These are phyloP conservation scores for Lactarius indigo DNA, from an alignment of 768 basidiomycete genomes.

Conservation along the genomic window DNA sequence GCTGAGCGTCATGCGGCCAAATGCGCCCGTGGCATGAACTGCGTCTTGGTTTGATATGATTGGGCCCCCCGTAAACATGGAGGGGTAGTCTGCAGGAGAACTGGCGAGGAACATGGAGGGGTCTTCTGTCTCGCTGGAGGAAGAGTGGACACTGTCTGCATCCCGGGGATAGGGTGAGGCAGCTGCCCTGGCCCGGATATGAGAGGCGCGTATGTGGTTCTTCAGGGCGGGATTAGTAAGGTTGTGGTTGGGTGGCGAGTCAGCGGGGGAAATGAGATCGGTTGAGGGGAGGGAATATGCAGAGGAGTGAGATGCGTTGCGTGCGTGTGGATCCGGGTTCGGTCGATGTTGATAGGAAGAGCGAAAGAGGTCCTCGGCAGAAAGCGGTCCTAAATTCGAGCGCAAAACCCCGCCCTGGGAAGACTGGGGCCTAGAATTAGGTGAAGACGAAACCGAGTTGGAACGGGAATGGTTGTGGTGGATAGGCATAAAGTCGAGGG, in stretches of 20 bases:
- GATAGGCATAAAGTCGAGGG: slow-evolving; percentile 68
- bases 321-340: slow-evolving; percentile 44
- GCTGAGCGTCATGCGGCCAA: slow-evolving; percentile 72
- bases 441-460: slow-evolving; percentile 73
- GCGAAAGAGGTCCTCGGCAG: slow-evolving; percentile 69
- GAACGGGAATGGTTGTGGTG: slow-evolving; percentile 70
- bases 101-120: slow-evolving; percentile 68
- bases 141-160: slow-evolving; percentile 81
- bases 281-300: slow-evolving; percentile 40
- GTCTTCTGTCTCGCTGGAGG: slow-evolving; percentile 87
- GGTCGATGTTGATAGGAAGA: slow-evolving; percentile 53
- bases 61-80: slow-evolving; percentile 54
- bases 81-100: slow-evolving; percentile 60
- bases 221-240: slow-evolving; percentile 73
- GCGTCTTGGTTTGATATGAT: slow-evolving; percentile 40
- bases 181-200: slow-evolving; percentile 75
- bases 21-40: slow-evolving; percentile 67
- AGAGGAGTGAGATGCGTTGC: slow-evolving; percentile 41
- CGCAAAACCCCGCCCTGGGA: slow-evolving; percentile 62
- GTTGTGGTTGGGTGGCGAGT: slow-evolving; percentile 75
- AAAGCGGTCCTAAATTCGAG: slow-evolving; percentile 42
- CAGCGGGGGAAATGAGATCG: slow-evolving; percentile 43
- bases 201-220: slow-evolving; percentile 68
- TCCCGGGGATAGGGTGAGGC: slow-evolving; percentile 86
- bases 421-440: slow-evolving; percentile 75